phyloP scores from a whole-genome alignment of 495 filamentous ascomycete species.

The Lasiosphaeria miniovina region DNA sequence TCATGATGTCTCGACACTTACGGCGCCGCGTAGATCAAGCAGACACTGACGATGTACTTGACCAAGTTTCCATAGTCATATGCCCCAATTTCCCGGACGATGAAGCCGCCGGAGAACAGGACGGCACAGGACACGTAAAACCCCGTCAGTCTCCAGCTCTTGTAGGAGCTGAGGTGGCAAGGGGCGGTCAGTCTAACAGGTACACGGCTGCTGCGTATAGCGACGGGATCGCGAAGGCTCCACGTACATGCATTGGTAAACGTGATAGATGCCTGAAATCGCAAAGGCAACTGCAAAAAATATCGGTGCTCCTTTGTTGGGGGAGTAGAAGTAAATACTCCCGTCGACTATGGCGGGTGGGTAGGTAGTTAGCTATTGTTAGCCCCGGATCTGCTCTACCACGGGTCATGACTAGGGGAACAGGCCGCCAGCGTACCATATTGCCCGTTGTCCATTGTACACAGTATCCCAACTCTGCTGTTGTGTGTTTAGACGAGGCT shows the following conservation, averaged over 20 bases:
- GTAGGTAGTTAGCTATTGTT: background rate
- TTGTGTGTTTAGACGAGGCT: background rate
- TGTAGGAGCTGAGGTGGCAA: conserved; percentile 51
- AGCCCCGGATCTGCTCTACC: background rate
- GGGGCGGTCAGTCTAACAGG: conserved; percentile 4
- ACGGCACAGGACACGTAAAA: conserved; percentile 37
- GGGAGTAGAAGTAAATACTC: conserved; percentile 69
- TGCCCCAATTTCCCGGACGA: conserved; percentile 54
- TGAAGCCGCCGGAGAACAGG: conserved; percentile 57
- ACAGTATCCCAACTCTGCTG: background rate
- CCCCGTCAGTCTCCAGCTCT: conserved; percentile 43
- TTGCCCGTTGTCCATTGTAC: conserved; percentile 12
- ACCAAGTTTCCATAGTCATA: conserved; percentile 55
- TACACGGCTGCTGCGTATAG: background rate
- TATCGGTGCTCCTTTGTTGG: conserved; percentile 68
- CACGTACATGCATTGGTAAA: conserved; percentile 62
- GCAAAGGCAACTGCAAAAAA: conserved; percentile 65
- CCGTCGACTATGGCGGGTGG: conserved; percentile 33
- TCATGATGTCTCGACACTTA: conserved; percentile 38
- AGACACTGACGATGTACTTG: conserved; percentile 58
- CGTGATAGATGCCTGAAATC: conserved; percentile 54
- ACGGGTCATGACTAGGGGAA: background rate
- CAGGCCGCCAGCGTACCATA: conserved; percentile 7
- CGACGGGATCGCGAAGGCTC: background rate
- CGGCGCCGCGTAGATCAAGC: conserved; percentile 63